A percentile compares a stretch with the other conserved stretches of the same genome.
These are phyloP conservation scores for Trichocomaceae sp. DNA, from an alignment of 2,329 filamentous ascomycete species.

Conservation along the genomic window DNA sequence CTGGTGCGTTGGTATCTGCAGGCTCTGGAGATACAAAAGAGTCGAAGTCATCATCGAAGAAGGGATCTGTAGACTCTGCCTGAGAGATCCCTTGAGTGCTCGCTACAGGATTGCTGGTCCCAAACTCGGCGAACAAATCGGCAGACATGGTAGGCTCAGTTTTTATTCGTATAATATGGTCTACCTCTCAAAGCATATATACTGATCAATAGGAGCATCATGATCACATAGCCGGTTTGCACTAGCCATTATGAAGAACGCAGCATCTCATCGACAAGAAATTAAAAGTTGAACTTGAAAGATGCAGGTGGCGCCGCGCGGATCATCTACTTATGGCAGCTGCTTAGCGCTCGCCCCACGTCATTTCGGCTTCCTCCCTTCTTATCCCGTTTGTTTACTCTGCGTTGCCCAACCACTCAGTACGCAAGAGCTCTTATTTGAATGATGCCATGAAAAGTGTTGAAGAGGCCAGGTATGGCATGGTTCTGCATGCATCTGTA, in stretches of 20 bases:
- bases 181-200: background rate
- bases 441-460: slow-evolving; percentile 47
- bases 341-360: slow-evolving; percentile 3
- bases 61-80: background rate
- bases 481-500: background rate
- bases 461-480: slow-evolving; percentile 47
- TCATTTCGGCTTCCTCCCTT: slow-evolving; percentile 12
- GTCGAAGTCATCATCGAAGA: slow-evolving; percentile 12
- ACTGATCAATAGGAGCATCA: background rate
- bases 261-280: background rate
- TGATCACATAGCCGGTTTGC: background rate
- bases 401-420: slow-evolving; percentile 4
- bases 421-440: background rate
- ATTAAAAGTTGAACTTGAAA: background rate
- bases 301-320: background rate
- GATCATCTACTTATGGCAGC: background rate
- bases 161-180: background rate
- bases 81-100: background rate
- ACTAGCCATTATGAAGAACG: background rate
- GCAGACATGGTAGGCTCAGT: slow-evolving; percentile 40
- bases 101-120: slow-evolving; percentile 12
- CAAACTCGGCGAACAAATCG: slow-evolving; percentile 50
- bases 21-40: slow-evolving; percentile 11
- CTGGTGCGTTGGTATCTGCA: background rate
- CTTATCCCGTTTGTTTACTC: slow-evolving; percentile 7